Evolutionary conservation across 1,284 basidiomycete genomes (phyloP).

Genomic region (Cryptococcus maquisensis): DNA sequence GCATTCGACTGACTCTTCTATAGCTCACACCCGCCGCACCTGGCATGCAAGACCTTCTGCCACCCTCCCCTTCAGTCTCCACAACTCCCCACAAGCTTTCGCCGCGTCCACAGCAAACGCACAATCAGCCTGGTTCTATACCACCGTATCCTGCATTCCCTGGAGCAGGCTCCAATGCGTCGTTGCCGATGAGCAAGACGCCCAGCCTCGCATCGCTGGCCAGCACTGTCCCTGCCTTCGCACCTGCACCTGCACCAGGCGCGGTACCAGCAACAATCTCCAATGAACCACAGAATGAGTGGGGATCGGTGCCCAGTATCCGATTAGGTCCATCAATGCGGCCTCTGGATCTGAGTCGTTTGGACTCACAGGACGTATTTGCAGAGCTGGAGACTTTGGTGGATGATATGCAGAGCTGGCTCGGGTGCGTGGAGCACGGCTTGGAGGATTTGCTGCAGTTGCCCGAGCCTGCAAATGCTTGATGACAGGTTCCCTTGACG

Average conservation of each 20-base stretch:
- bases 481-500: neutral
- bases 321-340: slow-evolving; percentile 51
- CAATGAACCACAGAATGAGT: neutral
- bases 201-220: no score
- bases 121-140: slow-evolving; percentile 8
- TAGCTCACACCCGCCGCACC: slow-evolving; percentile 40
- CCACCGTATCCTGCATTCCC: neutral
- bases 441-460: slow-evolving; percentile 55
- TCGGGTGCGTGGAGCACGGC: slow-evolving; percentile 69
- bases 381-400: slow-evolving; percentile 69
- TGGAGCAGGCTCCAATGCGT: neutral
- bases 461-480: neutral
- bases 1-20: neutral
- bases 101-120: slow-evolving; percentile 28
- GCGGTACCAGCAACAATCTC: no score
- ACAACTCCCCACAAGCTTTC: slow-evolving; percentile 44
- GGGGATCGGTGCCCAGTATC: no score
- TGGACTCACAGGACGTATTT: slow-evolving; percentile 65
- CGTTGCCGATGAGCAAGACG: no score
- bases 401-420: slow-evolving; percentile 74
- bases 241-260: no score
- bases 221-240: no score
- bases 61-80: slow-evolving; percentile 65
- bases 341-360: slow-evolving; percentile 64
- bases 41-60: slow-evolving; percentile 58